A percentile compares a stretch with the other conserved stretches of the same genome.
phyloP scores from a whole-genome alignment of 164 flowering plant species.

The Macadamia tetraphylla region DNA sequence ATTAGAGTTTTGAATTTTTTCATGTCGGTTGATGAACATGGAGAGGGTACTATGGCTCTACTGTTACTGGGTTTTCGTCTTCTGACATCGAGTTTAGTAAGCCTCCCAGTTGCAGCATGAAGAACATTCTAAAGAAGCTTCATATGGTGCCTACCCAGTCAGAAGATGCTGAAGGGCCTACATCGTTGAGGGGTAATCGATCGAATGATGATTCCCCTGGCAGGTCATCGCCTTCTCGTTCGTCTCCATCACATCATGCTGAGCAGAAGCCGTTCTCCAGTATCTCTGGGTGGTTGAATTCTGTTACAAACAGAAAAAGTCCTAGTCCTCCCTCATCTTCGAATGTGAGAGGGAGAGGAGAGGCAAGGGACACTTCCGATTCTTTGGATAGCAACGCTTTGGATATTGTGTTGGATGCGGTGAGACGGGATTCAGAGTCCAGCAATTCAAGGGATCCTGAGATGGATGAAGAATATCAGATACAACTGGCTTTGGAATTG shows the following conservation, averaged over 20 bases:
- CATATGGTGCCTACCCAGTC: constrained; percentile 67
- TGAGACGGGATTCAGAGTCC: constrained; percentile 48
- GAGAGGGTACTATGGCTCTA: constrained; percentile 34
- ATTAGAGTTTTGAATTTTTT: background rate
- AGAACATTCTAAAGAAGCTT: constrained; percentile 78
- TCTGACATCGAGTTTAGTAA: constrained; percentile 28
- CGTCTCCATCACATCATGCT: constrained; percentile 13
- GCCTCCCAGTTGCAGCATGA: constrained; percentile 38
- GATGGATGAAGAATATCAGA: constrained; percentile 89
- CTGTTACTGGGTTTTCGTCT: constrained; percentile 15
- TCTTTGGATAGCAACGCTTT: constrained; percentile 32
- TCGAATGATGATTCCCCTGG: constrained; percentile 31
- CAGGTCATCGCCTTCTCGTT: constrained; percentile 25
- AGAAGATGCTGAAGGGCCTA: constrained; percentile 51
- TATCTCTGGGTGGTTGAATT: constrained; percentile 72
- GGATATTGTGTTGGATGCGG: constrained; percentile 38
- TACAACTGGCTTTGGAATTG: constrained; percentile 88
- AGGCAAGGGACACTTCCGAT: constrained; percentile 45
- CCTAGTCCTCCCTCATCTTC: constrained; percentile 60
- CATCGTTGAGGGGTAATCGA: constrained; percentile 43
- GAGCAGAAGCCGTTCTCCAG: constrained; percentile 63
- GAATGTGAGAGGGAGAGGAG: constrained; percentile 26
- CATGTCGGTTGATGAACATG: constrained; percentile 37
- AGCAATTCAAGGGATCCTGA: constrained; percentile 64
- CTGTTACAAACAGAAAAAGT: constrained; percentile 52